phyloP scores from a whole-genome alignment of 2,329 filamentous ascomycete species.

The Alternaria sp. region DNA sequence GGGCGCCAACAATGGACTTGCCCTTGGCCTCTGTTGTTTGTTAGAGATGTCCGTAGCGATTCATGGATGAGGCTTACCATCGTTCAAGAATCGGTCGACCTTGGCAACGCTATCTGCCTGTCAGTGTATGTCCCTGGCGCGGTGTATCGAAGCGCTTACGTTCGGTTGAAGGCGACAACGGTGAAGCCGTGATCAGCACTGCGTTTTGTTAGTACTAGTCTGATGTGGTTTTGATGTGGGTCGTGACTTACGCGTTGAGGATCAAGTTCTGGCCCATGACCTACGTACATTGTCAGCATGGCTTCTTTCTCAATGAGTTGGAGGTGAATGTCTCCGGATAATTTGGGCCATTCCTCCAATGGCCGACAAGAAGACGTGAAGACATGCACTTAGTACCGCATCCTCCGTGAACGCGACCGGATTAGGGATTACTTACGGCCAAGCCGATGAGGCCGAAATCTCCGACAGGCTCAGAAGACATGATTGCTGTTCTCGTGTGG shows the following conservation, averaged over 20 bases:
- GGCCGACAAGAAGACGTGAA: neutral
- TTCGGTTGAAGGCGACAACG: constrained; percentile 98
- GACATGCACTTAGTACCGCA: neutral
- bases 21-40: constrained; percentile 61
- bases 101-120: constrained; percentile 72
- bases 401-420: neutral
- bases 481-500: constrained; percentile 32
- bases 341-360: neutral
- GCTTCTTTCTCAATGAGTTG: constrained; percentile 1
- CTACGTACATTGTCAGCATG: constrained; percentile 35
- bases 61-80: constrained; percentile 54
- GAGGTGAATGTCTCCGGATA: constrained; percentile 1
- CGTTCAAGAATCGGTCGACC: constrained; percentile 91
- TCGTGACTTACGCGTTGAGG: constrained; percentile 58
- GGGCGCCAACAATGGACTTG: constrained; percentile 93
- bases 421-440: constrained; percentile 47
- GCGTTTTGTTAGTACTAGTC: constrained; percentile 36
- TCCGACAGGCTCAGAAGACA: constrained; percentile 54
- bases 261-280: constrained; percentile 64
- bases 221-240: constrained; percentile 14
- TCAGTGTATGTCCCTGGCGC: constrained; percentile 27
- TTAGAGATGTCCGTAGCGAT: constrained; percentile 32
- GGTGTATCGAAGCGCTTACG: constrained; percentile 50
- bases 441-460: constrained; percentile 64
- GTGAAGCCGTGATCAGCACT: constrained; percentile 76